These are phyloP conservation scores for Apophysomyces ossiformis DNA, from an alignment of 371 early-diverging fungal species.

Conservation along the genomic window DNA sequence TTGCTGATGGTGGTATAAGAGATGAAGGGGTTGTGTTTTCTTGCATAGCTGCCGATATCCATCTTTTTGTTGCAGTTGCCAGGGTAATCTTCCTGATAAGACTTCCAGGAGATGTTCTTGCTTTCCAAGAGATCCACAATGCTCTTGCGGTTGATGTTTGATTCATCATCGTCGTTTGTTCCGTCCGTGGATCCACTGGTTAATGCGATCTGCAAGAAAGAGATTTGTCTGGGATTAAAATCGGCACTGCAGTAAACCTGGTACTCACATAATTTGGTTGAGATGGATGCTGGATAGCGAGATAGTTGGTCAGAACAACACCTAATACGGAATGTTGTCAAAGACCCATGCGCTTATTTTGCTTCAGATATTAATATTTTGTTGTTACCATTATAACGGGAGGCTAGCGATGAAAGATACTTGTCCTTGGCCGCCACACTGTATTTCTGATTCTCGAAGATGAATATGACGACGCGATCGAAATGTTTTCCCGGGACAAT, in stretches of 20 bases:
- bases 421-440: slow-evolving; percentile 38
- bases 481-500: slow-evolving; percentile 39
- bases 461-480: slow-evolving; percentile 51
- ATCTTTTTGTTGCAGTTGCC: slow-evolving; percentile 43
- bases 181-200: slow-evolving; percentile 54
- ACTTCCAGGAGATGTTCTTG: slow-evolving; percentile 66
- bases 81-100: slow-evolving; percentile 68
- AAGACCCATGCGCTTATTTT: neutral
- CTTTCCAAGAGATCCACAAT: slow-evolving; percentile 70
- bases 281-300: slow-evolving; percentile 45
- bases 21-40: slow-evolving; percentile 70
- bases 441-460: slow-evolving; percentile 58
- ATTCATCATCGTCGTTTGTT: slow-evolving; percentile 44
- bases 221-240: slow-evolving; percentile 20
- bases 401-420: slow-evolving; percentile 32
- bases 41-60: slow-evolving; percentile 38
- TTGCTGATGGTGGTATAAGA: slow-evolving; percentile 53
- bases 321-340: slow-evolving; percentile 22
- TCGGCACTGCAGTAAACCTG: slow-evolving; percentile 44
- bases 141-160: slow-evolving; percentile 39
- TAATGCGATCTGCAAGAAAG: slow-evolving; percentile 35
- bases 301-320: slow-evolving; percentile 39
- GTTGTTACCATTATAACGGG: slow-evolving; percentile 27
- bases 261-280: slow-evolving; percentile 53
- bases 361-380: neutral